These are phyloP conservation scores for Venturia pyrina DNA, from an alignment of 2,329 filamentous ascomycete genomes.

Conservation along the genomic window DNA sequence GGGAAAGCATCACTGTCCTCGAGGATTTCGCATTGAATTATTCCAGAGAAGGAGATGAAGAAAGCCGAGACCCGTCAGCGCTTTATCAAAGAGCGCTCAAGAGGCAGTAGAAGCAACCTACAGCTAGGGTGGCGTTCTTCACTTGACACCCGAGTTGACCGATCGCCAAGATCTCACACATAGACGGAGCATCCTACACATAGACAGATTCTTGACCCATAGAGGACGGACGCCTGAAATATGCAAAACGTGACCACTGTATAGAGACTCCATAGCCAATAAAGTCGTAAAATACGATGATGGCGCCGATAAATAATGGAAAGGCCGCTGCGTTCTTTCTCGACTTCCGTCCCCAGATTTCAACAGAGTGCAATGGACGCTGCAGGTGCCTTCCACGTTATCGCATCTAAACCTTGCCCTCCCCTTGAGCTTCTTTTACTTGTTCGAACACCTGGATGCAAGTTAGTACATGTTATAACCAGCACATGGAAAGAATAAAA, in stretches of 20 bases:
- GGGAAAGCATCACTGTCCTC: background rate
- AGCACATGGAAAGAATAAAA: conserved; percentile 18
- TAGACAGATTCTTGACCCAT: background rate
- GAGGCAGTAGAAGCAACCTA: background rate
- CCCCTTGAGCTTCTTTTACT: conserved; percentile 54
- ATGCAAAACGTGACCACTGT: conserved; percentile 2
- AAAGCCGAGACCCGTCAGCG: background rate
- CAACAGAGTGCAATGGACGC: background rate
- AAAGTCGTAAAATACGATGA: background rate
- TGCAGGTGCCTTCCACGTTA: background rate
- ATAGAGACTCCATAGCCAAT: background rate
- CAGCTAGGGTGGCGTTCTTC: background rate
- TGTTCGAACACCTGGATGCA: conserved; percentile 71
- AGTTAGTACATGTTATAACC: background rate
- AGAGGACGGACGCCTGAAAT: background rate
- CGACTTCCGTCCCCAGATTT: background rate
- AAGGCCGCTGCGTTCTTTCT: background rate
- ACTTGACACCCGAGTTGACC: background rate
- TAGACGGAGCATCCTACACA: background rate
- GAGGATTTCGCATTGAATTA: background rate
- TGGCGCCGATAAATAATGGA: background rate
- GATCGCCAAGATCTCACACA: background rate
- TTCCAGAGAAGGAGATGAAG: no score
- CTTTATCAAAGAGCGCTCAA: background rate
- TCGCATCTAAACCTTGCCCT: background rate